Conservation (phyloP, 805 yeast genomes). For the Metschnikowia orientalis region DNA sequence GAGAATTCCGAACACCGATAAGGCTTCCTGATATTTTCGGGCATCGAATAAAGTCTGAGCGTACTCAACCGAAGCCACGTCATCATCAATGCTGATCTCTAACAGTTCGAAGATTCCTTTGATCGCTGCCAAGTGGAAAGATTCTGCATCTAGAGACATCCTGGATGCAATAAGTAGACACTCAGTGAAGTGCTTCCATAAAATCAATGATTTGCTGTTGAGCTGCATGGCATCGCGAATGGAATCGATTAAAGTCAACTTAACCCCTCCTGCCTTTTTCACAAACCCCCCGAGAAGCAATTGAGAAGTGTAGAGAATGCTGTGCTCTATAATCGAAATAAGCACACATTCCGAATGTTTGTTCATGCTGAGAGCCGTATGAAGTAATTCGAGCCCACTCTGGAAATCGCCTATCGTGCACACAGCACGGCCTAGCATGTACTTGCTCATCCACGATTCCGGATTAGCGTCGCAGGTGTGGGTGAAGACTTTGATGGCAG, state of each 20-base stretch:
- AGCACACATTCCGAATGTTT: conserved; percentile 48
- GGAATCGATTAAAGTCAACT: conserved; percentile 43
- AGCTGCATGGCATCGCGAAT: conserved; percentile 34
- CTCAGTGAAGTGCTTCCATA: conserved; percentile 68
- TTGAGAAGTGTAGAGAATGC: conserved; percentile 49
- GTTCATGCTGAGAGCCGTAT: conserved; percentile 34
- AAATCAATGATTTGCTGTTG: conserved; percentile 40
- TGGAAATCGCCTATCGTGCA: conserved; percentile 63
- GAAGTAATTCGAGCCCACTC: conserved; percentile 49
- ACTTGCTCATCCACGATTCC: conserved; percentile 56
- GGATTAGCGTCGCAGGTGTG: conserved; percentile 56
- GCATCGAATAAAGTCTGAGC: conserved; percentile 11
- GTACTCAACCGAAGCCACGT: conserved; percentile 18
- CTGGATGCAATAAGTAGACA: conserved; percentile 49
- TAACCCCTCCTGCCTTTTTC: conserved; percentile 56
- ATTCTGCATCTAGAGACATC: conserved; percentile 49
- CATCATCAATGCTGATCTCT: conserved; percentile 12
- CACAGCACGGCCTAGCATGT: conserved; percentile 62
- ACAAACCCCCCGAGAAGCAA: conserved; percentile 58
- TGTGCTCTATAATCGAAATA: conserved; percentile 53
- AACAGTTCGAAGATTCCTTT: conserved; percentile 18
- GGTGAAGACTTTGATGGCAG: conserved; percentile 77
- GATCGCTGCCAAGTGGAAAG: conserved; percentile 42
- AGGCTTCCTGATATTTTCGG: conserved; percentile 25
- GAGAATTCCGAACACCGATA: conserved; percentile 40